Evolutionary conservation across 2,329 filamentous ascomycete species (phyloP).

Genomic region (Fonsecaea multimorphosa): DNA sequence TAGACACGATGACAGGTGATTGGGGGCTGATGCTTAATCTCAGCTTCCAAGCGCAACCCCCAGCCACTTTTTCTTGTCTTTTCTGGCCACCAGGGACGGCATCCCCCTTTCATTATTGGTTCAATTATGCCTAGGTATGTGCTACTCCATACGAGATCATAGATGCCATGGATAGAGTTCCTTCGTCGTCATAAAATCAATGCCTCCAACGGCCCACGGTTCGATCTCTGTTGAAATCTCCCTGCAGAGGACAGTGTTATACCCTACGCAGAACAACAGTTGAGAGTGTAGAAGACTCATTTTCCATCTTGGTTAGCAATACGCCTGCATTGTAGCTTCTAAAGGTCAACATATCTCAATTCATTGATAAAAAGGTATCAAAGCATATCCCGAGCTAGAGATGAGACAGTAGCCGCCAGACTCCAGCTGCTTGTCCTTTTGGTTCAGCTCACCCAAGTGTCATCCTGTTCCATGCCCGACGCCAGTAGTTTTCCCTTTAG

Average conservation of each 20-base stretch:
- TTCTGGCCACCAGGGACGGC: not conserved
- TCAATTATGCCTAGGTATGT: not conserved
- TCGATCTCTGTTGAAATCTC: not conserved
- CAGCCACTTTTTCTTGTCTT: constrained; percentile 3
- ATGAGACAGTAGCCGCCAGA: constrained; percentile 2
- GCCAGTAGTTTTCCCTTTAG: not conserved
- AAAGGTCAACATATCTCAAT: not conserved
- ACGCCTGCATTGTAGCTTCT: not conserved
- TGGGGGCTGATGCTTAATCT: not conserved
- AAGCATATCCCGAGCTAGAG: not conserved
- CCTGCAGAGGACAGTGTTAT: not conserved
- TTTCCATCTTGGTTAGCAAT: not conserved
- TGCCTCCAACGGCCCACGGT: not conserved
- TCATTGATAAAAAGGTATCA: constrained; percentile 9
- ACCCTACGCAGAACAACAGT: not conserved
- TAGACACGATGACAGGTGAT: not conserved
- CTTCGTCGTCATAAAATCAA: not conserved
- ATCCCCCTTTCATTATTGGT: not conserved
- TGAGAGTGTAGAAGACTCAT: not conserved
- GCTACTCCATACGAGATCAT: not conserved
- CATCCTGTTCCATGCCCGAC: not conserved
- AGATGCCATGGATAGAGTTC: not conserved
- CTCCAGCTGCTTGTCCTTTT: not conserved
- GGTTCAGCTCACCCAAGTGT: not conserved
- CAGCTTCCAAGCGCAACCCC: not conserved